Percentiles rank a stretch among this genome's conserved stretches.
Evolutionary conservation across 441 rosid species (phyloP).

Genomic region (Aleurites moluccanus): DNA sequence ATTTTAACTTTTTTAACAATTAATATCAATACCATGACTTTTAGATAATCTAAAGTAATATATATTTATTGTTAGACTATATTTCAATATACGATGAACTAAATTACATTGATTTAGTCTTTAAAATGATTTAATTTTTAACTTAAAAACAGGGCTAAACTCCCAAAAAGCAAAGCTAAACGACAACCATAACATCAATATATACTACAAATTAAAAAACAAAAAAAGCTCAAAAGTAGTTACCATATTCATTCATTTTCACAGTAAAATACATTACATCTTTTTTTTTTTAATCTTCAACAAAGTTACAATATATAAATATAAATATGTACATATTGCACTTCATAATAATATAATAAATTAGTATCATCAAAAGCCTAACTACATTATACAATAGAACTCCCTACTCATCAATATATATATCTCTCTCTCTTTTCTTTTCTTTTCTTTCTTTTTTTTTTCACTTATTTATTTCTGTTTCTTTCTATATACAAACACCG

Average conservation of each 20-base stretch:
- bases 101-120: too few species aligned
- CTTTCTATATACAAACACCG: conserved; percentile 39
- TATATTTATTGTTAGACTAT: too few species aligned
- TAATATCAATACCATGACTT: too few species aligned
- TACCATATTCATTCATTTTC: conserved; percentile 9
- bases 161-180: neutral
- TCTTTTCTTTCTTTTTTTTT: neutral
- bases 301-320: conserved; percentile 4
- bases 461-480: neutral
- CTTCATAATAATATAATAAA: neutral
- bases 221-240: neutral
- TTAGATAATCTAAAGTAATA: too few species aligned
- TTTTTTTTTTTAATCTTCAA: neutral
- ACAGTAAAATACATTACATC: neutral
- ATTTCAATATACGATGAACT: too few species aligned
- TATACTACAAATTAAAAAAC: neutral
- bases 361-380: conserved; percentile 17
- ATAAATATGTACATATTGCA: conserved; percentile 25
- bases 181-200: neutral
- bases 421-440: too few species aligned
- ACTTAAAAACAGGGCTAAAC: neutral
- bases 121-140: too few species aligned
- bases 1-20: too few species aligned
- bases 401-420: conserved; percentile 5
- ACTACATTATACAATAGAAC: neutral